phyloP scores from a whole-genome alignment of 2,329 filamentous ascomycete species.

The Polychaeton citri region DNA sequence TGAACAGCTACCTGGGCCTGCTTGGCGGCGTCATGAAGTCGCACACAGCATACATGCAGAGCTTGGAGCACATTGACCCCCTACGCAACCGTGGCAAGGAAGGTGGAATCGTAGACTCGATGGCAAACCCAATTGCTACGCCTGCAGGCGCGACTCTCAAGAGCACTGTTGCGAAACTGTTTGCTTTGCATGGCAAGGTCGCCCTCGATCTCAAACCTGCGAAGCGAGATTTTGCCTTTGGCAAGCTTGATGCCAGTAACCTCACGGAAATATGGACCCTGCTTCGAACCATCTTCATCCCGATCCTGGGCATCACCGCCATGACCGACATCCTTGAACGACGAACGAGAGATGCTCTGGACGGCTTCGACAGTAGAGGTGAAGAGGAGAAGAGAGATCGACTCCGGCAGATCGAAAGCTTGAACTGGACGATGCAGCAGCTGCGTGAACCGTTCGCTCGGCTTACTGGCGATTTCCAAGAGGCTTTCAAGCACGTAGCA shows the following conservation, averaged over 20 bases:
- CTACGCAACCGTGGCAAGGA: constrained; percentile 4
- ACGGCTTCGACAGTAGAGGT: constrained; percentile 20
- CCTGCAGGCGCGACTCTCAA: constrained; percentile 18
- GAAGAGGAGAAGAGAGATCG: constrained; percentile 7
- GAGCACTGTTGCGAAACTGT: constrained; percentile 14
- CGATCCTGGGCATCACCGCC: constrained; percentile 52
- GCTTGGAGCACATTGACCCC: constrained; percentile 45
- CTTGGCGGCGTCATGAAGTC: constrained; percentile 42
- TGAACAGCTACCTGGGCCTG: constrained; percentile 46
- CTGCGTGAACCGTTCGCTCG: constrained; percentile 54
- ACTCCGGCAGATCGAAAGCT: constrained; percentile 14
- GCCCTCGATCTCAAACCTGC: constrained; percentile 55
- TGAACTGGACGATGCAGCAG: constrained; percentile 57
- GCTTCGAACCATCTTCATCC: constrained; percentile 51
- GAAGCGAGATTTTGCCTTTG: constrained; percentile 60
- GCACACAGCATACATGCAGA: constrained; percentile 51
- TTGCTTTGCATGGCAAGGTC: constrained; percentile 53
- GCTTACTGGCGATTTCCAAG: constrained; percentile 49
- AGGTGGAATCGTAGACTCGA: constrained; percentile 2
- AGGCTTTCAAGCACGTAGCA: constrained; percentile 51
- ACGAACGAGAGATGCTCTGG: constrained; percentile 43
- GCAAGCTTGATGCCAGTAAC: constrained; percentile 52
- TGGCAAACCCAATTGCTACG: constrained; percentile 29
- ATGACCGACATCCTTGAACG: constrained; percentile 60
- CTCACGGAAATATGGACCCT: constrained; percentile 46